Conservation (phyloP, 106 monocot genomes). For the Acorus gramineus region DNA sequence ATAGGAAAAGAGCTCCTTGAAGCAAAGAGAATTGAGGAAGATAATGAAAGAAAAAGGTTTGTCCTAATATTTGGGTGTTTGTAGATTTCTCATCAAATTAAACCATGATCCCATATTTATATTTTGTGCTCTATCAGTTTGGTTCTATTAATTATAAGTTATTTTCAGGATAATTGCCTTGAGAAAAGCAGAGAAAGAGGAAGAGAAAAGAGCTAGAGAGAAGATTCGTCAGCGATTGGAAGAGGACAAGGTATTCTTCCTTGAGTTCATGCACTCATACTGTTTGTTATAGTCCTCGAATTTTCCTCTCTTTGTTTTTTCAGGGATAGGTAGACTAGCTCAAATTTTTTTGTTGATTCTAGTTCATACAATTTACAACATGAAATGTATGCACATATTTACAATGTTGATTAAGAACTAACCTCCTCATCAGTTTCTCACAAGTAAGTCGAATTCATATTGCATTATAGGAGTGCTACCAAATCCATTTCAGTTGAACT, state of each 20-base stretch:
- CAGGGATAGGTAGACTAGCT: not conserved
- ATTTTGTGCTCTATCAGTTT: not conserved
- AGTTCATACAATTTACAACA: too few species aligned
- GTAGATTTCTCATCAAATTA: too few species aligned
- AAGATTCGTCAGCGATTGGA: slow-evolving; percentile 79
- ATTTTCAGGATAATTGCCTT: slow-evolving; percentile 56
- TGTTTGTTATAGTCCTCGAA: slow-evolving; percentile 1
- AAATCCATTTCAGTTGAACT: too few species aligned
- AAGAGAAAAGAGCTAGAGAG: slow-evolving; percentile 96
- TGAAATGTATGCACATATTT: too few species aligned
- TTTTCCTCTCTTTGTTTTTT: not conserved
- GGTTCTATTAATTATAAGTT: not conserved
- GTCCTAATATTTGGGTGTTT: not conserved
- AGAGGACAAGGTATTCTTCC: slow-evolving; percentile 67
- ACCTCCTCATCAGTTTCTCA: too few species aligned
- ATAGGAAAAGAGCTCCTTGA: slow-evolving; percentile 87
- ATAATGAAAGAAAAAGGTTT: slow-evolving; percentile 93
- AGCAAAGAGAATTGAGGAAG: slow-evolving; percentile 91
- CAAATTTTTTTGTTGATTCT: not conserved
- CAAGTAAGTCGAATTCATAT: too few species aligned
- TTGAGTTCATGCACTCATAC: too few species aligned
- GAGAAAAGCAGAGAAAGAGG: slow-evolving; percentile 85
- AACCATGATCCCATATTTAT: too few species aligned
- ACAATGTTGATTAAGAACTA: too few species aligned
- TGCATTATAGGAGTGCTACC: too few species aligned